Conservation (phyloP, 2,329 filamentous ascomycete species). For the Aschersonia sp. region DNA sequence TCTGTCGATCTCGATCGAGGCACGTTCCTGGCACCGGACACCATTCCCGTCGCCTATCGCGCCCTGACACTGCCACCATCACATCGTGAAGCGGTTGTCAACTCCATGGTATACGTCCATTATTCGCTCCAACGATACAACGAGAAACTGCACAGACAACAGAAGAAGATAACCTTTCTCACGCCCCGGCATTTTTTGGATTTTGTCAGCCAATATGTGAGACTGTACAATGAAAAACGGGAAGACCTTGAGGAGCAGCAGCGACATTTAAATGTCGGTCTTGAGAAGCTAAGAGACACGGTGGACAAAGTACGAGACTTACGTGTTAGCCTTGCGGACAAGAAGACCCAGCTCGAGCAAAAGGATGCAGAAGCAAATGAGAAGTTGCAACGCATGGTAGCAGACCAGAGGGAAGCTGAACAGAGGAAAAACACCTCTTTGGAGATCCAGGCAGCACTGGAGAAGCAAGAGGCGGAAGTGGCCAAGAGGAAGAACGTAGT, state of each 20-base stretch:
- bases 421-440: slow-evolving; percentile 77
- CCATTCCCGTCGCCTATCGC: slow-evolving; percentile 82
- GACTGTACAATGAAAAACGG: slow-evolving; percentile 93
- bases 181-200: slow-evolving; percentile 96
- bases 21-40: slow-evolving; percentile 76
- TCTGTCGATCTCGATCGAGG: slow-evolving; percentile 88
- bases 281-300: slow-evolving; percentile 93
- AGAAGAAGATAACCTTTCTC: slow-evolving; percentile 82
- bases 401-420: slow-evolving; percentile 88
- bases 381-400: slow-evolving; percentile 93
- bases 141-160: slow-evolving; percentile 72
- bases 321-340: slow-evolving; percentile 78
- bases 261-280: slow-evolving; percentile 90
- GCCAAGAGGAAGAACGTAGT: slow-evolving; percentile 73
- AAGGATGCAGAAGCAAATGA: slow-evolving; percentile 95
- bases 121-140: slow-evolving; percentile 91
- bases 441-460: slow-evolving; percentile 74
- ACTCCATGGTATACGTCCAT: slow-evolving; percentile 98
- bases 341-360: slow-evolving; percentile 82
- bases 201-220: slow-evolving; percentile 95
- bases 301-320: slow-evolving; percentile 94
- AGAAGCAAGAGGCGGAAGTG: slow-evolving; percentile 81
- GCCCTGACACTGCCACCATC: slow-evolving; percentile 72
- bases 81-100: slow-evolving; percentile 84
- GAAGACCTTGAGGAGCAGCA: slow-evolving; percentile 98